Evolutionary conservation across 805 yeast species (phyloP).

Genomic region (Candida sphagnicola): DNA sequence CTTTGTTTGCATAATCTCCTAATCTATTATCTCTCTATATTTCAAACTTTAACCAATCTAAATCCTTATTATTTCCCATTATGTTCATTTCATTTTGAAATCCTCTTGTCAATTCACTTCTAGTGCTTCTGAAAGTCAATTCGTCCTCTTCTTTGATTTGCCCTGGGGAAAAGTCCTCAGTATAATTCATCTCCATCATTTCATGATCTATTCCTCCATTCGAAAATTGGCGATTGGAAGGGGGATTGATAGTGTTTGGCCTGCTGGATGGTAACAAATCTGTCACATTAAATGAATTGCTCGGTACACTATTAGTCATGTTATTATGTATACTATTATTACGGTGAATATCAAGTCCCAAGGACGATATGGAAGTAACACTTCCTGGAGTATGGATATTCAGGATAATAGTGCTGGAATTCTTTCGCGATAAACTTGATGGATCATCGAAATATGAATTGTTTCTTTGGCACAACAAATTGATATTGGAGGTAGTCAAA

Average conservation of each 20-base stretch:
- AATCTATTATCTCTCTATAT: conserved; percentile 3
- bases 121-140: conserved; percentile 2
- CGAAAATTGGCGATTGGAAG: not conserved
- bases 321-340: not conserved
- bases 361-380: conserved; percentile 2
- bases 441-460: conserved; percentile 18
- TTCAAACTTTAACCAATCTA: conserved; percentile 25
- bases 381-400: conserved; percentile 7
- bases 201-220: not conserved
- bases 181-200: not conserved
- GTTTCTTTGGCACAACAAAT: conserved; percentile 18
- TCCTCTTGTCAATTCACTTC: conserved; percentile 3
- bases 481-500: conserved; percentile 22
- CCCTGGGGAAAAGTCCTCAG: conserved; percentile 1
- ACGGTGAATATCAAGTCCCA: conserved; percentile 1
- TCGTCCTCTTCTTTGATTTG: conserved; percentile 5
- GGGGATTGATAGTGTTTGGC: not conserved
- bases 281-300: conserved; percentile 11
- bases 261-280: conserved; percentile 9
- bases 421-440: conserved; percentile 4
- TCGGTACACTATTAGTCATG: conserved; percentile 6
- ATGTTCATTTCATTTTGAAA: conserved; percentile 2
- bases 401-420: conserved; percentile 3
- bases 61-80: conserved; percentile 12
- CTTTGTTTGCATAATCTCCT: too few species aligned